These are phyloP conservation scores for Raffaelea arxii DNA, from an alignment of 2,329 filamentous ascomycete genomes.

Conservation along the genomic window DNA sequence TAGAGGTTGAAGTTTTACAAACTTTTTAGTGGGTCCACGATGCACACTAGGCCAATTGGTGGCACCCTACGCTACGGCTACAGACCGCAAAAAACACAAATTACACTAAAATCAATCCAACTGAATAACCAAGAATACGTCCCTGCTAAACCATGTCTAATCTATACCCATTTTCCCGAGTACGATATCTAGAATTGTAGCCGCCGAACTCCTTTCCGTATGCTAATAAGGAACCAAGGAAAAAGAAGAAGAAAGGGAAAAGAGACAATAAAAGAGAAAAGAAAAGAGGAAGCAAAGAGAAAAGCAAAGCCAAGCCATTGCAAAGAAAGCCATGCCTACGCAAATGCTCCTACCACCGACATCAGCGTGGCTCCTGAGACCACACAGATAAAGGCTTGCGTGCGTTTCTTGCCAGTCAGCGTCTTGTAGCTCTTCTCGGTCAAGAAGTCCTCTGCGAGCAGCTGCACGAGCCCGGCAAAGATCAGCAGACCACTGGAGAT, in stretches of 20 bases:
- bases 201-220: too few relatives aligned
- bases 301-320: not conserved
- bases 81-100: too few relatives aligned
- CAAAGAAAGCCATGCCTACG: conserved; percentile 27
- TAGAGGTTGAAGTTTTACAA: not conserved
- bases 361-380: conserved; percentile 56
- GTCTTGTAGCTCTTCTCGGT: conserved; percentile 64
- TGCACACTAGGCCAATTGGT: too few relatives aligned
- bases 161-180: too few relatives aligned
- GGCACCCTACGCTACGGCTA: too few relatives aligned
- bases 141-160: too few relatives aligned
- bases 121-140: too few relatives aligned
- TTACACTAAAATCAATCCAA: too few relatives aligned
- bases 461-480: conserved; percentile 75
- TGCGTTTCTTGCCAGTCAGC: conserved; percentile 50
- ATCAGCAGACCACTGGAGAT: conserved; percentile 71
- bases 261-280: not conserved
- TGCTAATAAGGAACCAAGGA: too few relatives aligned
- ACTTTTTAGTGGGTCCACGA: not conserved
- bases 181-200: too few relatives aligned
- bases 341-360: conserved; percentile 65
- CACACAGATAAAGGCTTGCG: conserved; percentile 55
- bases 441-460: conserved; percentile 77
- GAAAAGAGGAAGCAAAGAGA: not conserved
- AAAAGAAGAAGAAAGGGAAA: not conserved